Evolutionary conservation across 306 rosid genomes (phyloP).

Genomic region (Casuarina equisetifolia): DNA sequence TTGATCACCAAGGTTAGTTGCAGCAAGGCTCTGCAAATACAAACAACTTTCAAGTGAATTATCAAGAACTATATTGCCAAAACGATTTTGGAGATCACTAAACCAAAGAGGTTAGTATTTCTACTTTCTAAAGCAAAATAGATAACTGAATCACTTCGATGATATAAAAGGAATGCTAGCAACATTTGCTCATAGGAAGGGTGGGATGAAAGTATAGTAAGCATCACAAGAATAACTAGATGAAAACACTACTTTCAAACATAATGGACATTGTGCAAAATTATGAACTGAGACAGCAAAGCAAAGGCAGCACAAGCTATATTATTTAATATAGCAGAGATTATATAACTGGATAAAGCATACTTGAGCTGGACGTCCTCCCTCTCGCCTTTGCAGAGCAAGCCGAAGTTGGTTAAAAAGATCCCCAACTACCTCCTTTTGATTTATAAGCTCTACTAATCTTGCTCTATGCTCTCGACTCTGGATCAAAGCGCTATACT

Average conservation of each 20-base stretch:
- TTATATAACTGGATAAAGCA: constrained; percentile 29
- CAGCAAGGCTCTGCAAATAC: constrained; percentile 81
- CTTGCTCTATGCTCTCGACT: constrained; percentile 67
- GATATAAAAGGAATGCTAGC: not conserved
- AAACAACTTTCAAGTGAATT: constrained; percentile 22
- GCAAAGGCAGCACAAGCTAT: constrained; percentile 6
- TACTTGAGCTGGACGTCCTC: constrained; percentile 96
- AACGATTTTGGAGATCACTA: not conserved
- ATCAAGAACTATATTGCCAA: constrained; percentile 17
- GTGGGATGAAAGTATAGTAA: not conserved
- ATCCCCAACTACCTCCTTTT: constrained; percentile 91
- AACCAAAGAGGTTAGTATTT: not conserved
- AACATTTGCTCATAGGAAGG: not conserved
- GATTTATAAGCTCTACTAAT: constrained; percentile 83
- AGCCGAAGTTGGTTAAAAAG: constrained; percentile 96
- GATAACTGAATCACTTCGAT: constrained; percentile 1
- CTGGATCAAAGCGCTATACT: constrained; percentile 76
- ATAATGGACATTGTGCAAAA: not conserved
- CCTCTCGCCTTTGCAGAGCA: constrained; percentile 79
- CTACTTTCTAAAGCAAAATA: not conserved
- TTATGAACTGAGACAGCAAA: not conserved
- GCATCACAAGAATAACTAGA: constrained; percentile 3
- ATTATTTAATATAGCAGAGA: not conserved
- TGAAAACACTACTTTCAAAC: not conserved
- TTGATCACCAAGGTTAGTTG: constrained; percentile 84